Conservation (phyloP, 2,329 filamentous ascomycete genomes). For the Knufia fluminis region DNA sequence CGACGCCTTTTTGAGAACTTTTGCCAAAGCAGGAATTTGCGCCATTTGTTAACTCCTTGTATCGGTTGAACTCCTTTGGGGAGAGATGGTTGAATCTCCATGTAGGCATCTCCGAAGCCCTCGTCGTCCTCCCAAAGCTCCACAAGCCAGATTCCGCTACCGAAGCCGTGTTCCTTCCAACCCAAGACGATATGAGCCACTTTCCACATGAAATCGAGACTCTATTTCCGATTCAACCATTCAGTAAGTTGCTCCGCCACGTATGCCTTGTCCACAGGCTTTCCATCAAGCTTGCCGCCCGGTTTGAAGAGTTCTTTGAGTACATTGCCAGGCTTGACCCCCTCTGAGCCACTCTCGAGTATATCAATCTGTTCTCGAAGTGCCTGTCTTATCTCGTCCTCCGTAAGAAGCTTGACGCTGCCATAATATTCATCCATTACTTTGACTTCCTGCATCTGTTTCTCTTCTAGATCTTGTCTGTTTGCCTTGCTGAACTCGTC, state of each 20-base stretch:
- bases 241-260: conserved; percentile 35
- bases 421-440: conserved; percentile 38
- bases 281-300: conserved; percentile 35
- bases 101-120: too few relatives aligned
- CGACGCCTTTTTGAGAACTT: too few relatives aligned
- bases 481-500: conserved; percentile 34
- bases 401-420: conserved; percentile 33
- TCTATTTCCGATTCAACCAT: background rate
- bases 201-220: too few relatives aligned
- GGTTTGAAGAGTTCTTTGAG: conserved; percentile 35
- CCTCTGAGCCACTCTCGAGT: conserved; percentile 26
- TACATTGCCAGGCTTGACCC: conserved; percentile 31
- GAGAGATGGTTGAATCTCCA: too few relatives aligned
- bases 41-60: too few relatives aligned
- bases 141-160: too few relatives aligned
- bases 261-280: conserved; percentile 34
- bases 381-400: conserved; percentile 32
- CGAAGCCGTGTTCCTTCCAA: too few relatives aligned
- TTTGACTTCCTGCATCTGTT: conserved; percentile 35
- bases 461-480: conserved; percentile 36
- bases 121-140: too few relatives aligned
- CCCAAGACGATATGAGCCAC: too few relatives aligned
- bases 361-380: conserved; percentile 30
- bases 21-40: too few relatives aligned
- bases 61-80: too few relatives aligned